Evolutionary conservation across 2,329 filamentous ascomycete species (phyloP).

Genomic region (Elsinoe perseae): DNA sequence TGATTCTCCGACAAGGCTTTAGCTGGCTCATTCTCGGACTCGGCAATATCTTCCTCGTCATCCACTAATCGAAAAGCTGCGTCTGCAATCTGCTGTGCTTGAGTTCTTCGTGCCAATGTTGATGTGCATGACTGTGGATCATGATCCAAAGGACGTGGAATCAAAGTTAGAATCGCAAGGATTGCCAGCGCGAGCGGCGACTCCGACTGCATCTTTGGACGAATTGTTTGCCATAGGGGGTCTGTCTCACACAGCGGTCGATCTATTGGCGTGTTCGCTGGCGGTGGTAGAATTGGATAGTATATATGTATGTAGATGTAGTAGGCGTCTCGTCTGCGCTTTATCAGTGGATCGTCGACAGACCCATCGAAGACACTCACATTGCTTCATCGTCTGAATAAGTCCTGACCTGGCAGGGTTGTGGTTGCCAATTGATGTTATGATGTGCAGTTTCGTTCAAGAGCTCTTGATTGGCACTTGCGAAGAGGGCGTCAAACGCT

Average conservation of each 20-base stretch:
- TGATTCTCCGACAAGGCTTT: constrained; percentile 38
- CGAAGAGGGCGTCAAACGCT: constrained; percentile 12
- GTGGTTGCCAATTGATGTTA: not conserved
- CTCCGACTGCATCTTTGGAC: constrained; percentile 34
- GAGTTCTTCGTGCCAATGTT: constrained; percentile 27
- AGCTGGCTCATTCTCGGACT: constrained; percentile 38
- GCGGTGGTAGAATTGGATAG: constrained; percentile 44
- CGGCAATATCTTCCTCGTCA: constrained; percentile 41
- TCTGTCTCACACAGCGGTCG: constrained; percentile 21
- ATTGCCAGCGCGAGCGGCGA: constrained; percentile 42
- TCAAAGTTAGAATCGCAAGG: constrained; percentile 43
- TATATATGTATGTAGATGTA: constrained; percentile 47
- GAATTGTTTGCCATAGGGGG: constrained; percentile 27
- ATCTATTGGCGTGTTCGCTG: constrained; percentile 30
- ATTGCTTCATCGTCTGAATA: constrained; percentile 5
- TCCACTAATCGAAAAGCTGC: constrained; percentile 44
- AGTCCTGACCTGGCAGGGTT: not conserved
- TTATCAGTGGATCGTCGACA: constrained; percentile 17
- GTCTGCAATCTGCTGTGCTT: constrained; percentile 41
- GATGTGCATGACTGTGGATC: constrained; percentile 23
- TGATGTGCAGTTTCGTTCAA: not conserved
- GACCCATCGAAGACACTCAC: not conserved
- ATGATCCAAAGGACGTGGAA: constrained; percentile 38
- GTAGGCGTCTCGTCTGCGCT: constrained; percentile 41
- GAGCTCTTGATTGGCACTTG: not conserved